Evolutionary conservation across 2,329 filamentous ascomycete genomes (phyloP).

Genomic region (Colletotrichum spaethianum): DNA sequence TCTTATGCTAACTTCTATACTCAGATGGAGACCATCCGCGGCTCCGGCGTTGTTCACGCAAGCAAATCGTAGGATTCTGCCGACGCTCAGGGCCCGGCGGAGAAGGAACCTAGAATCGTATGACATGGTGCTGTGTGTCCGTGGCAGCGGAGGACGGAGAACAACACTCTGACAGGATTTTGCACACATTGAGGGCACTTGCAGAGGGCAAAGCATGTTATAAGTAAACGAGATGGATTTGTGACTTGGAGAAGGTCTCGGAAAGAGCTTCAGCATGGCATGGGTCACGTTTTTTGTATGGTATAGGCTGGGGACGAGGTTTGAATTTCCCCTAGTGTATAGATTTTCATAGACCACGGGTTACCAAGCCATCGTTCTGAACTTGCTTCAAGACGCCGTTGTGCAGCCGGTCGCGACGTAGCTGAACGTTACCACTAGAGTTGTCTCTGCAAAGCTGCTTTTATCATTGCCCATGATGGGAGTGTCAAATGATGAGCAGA

Average conservation of each 20-base stretch:
- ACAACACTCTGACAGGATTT: background rate
- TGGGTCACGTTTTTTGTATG: conserved; percentile 36
- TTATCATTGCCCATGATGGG: background rate
- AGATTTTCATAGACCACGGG: conserved; percentile 19
- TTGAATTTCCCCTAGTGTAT: conserved; percentile 33
- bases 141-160: background rate
- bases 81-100: background rate
- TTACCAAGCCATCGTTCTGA: background rate
- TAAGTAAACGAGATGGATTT: conserved; percentile 22
- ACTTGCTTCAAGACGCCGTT: background rate
- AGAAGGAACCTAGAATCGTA: background rate
- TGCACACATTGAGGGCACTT: conserved; percentile 9
- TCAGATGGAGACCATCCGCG: background rate
- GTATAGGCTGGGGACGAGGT: conserved; percentile 23
- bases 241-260: conserved; percentile 32
- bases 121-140: background rate
- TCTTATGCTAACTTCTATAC: background rate
- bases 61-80: background rate
- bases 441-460: background rate
- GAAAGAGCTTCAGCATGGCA: conserved; percentile 7
- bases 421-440: too few relatives aligned
- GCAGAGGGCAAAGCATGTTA: conserved; percentile 17
- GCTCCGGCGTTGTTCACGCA: background rate
- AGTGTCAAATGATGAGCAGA: background rate
- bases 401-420: background rate